phyloP scores from a whole-genome alignment of 768 basidiomycete species.

The Boletellus sp. region DNA sequence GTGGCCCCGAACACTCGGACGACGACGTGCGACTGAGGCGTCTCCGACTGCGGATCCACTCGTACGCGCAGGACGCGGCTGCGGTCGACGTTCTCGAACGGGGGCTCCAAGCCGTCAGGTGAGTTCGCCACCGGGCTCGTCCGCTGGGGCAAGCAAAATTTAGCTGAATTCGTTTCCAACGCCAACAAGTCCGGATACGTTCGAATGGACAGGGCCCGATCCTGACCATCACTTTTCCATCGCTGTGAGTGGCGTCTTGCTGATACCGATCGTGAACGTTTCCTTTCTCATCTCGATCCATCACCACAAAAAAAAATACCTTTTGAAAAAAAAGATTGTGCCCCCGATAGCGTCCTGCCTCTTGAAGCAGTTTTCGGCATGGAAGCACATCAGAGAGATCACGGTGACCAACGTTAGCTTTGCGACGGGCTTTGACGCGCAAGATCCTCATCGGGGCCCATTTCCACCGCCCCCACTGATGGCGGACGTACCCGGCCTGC shows the following conservation, averaged over 20 bases:
- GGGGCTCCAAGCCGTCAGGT: conserved; percentile 37
- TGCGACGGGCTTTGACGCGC: conserved; percentile 18
- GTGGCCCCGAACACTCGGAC: too few species aligned
- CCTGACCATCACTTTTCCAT: conserved; percentile 60
- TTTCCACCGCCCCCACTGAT: conserved; percentile 26
- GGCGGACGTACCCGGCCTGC: conserved; percentile 37
- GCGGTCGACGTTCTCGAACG: conserved; percentile 28
- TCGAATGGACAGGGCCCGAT: conserved; percentile 59
- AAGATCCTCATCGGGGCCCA: background rate
- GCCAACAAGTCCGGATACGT: conserved; percentile 42
- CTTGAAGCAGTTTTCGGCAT: conserved; percentile 30
- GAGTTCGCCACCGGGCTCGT: too few species aligned
- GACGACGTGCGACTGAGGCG: conserved; percentile 22
- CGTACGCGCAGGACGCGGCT: conserved; percentile 32
- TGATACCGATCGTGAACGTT: too few species aligned
- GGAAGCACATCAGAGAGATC: conserved; percentile 44
- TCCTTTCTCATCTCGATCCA: too few species aligned
- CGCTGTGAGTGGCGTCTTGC: conserved; percentile 40
- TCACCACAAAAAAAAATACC: background rate
- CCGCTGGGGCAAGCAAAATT: too few species aligned
- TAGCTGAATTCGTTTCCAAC: too few species aligned
- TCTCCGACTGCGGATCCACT: conserved; percentile 38
- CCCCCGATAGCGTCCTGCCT: conserved; percentile 20
- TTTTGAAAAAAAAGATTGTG: conserved; percentile 20
- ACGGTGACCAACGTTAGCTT: conserved; percentile 48